Evolutionary conservation across 768 basidiomycete genomes (phyloP).

Genomic region (Tylopilus plumbeoviolaceoides): DNA sequence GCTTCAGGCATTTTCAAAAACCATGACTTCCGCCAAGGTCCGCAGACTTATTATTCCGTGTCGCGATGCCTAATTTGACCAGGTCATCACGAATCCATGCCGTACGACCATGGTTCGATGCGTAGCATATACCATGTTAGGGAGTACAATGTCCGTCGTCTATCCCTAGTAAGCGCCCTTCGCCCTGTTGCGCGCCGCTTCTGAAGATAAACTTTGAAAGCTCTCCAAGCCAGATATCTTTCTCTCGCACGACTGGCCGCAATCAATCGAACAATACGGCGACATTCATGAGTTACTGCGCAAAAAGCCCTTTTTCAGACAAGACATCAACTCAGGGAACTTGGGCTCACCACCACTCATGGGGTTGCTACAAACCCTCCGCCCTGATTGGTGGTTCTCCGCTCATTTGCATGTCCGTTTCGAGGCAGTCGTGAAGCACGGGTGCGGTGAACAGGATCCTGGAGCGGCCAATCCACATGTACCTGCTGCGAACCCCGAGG

Average conservation of each 20-base stretch:
- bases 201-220: constrained; percentile 28
- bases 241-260: constrained; percentile 97
- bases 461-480: not conserved
- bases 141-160: constrained; percentile 73
- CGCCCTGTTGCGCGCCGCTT: not conserved
- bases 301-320: constrained; percentile 72
- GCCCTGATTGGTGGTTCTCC: constrained; percentile 87
- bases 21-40: constrained; percentile 70
- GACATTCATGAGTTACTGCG: constrained; percentile 61
- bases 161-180: constrained; percentile 57
- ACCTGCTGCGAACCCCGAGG: constrained; percentile 33
- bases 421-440: constrained; percentile 61
- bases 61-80: constrained; percentile 3
- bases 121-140: constrained; percentile 90
- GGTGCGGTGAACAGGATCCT: constrained; percentile 1
- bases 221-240: constrained; percentile 68
- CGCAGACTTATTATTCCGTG: constrained; percentile 5
- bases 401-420: constrained; percentile 90
- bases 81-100: constrained; percentile 81
- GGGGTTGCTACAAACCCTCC: constrained; percentile 65
- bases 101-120: constrained; percentile 69
- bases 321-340: constrained; percentile 60
- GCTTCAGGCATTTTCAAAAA: constrained; percentile 89
- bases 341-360: constrained; percentile 88
- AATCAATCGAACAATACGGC: constrained; percentile 77